Evolutionary conservation across 2,329 filamentous ascomycete genomes (phyloP).

Genomic region (Fusarium caatingaense): DNA sequence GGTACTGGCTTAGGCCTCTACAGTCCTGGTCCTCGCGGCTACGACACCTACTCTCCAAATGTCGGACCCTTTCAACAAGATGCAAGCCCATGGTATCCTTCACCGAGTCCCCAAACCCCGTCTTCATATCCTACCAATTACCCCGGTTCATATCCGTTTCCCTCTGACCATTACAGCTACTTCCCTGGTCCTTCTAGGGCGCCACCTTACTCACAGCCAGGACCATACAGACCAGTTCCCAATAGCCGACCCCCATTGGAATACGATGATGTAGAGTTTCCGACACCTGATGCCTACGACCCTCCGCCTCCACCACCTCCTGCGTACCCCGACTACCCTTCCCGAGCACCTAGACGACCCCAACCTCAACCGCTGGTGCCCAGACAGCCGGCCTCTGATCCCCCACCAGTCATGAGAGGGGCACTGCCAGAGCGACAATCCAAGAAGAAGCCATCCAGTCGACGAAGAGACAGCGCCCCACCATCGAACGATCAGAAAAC

Average conservation of each 20-base stretch:
- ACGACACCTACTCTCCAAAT: neutral
- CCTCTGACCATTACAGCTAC: neutral
- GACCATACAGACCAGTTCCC: neutral
- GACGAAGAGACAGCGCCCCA: neutral
- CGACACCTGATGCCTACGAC: neutral
- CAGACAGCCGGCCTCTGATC: neutral
- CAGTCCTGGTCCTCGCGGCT: neutral
- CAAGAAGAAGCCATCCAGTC: neutral
- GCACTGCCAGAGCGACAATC: neutral
- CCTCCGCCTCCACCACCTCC: neutral
- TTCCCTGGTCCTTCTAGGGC: neutral
- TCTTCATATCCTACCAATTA: neutral
- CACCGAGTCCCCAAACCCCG: rapidly evolving
- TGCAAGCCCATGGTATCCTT: neutral
- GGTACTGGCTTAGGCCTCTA: neutral
- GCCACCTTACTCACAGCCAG: neutral
- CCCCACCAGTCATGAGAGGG: neutral
- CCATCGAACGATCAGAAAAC: neutral
- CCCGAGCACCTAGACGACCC: neutral
- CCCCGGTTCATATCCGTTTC: neutral
- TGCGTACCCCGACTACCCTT: neutral
- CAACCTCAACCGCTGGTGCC: neutral
- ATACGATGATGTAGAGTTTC: neutral
- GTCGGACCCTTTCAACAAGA: neutral
- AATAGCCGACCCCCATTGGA: neutral